A percentile compares a stretch with the other conserved stretches of the same genome.
Evolutionary conservation across 805 yeast genomes (phyloP).

Genomic region (Lachancea dasiensis): DNA sequence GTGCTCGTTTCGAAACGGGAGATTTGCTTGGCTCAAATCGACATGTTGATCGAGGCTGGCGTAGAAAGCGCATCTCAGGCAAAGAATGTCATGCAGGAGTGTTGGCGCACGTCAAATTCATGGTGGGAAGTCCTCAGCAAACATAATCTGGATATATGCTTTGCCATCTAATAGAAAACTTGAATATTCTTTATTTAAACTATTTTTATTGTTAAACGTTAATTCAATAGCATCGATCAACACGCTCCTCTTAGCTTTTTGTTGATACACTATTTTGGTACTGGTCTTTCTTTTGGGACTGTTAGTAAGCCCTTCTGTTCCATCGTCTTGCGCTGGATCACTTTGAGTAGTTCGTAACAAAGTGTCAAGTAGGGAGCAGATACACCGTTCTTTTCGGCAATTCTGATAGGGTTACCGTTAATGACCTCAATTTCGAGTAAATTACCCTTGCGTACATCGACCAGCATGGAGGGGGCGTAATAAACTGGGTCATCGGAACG

Average conservation of each 20-base stretch:
- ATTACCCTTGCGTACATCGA: conserved; percentile 59
- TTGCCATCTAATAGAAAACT: background rate
- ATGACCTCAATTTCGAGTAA: conserved; percentile 69
- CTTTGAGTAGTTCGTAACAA: conserved; percentile 52
- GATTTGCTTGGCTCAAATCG: conserved; percentile 11
- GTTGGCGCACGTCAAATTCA: conserved; percentile 18
- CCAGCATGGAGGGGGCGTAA: conserved; percentile 69
- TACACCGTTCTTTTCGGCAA: conserved; percentile 44
- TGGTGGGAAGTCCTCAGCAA: conserved; percentile 23
- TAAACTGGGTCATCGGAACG: conserved; percentile 54
- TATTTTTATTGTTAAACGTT: too few species aligned
- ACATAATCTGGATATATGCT: conserved; percentile 4
- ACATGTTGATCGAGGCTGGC: conserved; percentile 13
- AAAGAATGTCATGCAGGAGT: conserved; percentile 17
- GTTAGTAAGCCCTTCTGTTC: conserved; percentile 46
- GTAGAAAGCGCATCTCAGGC: conserved; percentile 21
- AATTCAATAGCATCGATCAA: background rate
- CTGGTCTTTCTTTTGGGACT: conserved; percentile 41
- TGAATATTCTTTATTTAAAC: too few species aligned
- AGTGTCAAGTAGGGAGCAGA: conserved; percentile 54
- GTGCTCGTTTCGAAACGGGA: conserved; percentile 11
- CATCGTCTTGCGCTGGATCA: conserved; percentile 55
- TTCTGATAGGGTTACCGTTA: conserved; percentile 54
- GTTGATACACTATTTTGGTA: conserved; percentile 7
- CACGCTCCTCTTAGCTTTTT: background rate